Base-by-base conservation (phyloP, 257 asterid species). In the Perilla frutescens region DNA sequence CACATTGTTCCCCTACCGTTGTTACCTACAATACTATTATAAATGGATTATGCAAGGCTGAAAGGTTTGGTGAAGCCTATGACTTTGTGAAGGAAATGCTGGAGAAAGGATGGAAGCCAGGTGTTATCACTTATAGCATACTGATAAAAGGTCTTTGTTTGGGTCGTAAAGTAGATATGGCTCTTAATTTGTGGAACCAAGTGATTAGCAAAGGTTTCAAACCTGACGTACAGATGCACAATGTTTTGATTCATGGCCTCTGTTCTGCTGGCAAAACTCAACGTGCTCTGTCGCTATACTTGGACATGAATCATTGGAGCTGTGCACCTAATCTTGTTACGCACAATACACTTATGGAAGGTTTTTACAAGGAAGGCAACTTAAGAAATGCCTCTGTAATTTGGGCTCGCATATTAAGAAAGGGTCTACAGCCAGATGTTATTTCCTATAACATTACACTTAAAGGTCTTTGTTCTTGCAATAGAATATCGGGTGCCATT, bases 181-280 rank as follows among this genome's bases (percentile, higher is more conserved):
- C 97, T 62, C 83, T 91, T 59, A 80, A 79, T 76, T 81, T 95
- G 76, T 95, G 96, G 97, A 77, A 81, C 66, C 80, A 81, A 73
- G 86, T 80, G 66, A 78, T 73, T 54, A 45, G 67, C 49, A 73
- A 75, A 74, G 96, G 97, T 49, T 63, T 88, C 66, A 84, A 70
- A 74, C 98, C 97, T 67, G 99, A 95, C 85, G 89, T 80, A 59
- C 92, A 81, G 79, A 90, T 92, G 98, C 90, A 89, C 79, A 95
- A 95, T 76, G 90, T 95, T 76, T 80, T 91, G 82, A 90, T 94
- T 77, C 99, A 94, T 60, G 99, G 99, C 70, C 91, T 94, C 63
- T 94, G 98, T 81, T 81, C 89, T 59, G 85, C 72, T 34, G 91
- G 91, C 44, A 85, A 85, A 83, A 82, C 81, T 78, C 84, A 76